phyloP scores from a whole-genome alignment of 2,329 filamentous ascomycete species.

The Elsinoe perseae region DNA sequence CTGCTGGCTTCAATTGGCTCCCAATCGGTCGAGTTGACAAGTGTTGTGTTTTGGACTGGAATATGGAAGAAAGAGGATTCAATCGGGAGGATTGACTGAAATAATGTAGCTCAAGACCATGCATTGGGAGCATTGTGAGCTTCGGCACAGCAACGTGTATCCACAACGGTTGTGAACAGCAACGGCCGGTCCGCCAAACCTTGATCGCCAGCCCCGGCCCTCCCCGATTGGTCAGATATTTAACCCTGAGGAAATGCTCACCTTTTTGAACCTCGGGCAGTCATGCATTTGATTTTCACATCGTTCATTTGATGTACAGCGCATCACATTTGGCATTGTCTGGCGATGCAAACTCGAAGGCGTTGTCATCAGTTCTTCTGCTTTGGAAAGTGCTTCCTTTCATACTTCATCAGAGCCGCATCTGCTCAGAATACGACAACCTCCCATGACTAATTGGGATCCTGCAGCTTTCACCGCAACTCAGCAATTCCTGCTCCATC shows the following conservation, averaged over 20 bases:
- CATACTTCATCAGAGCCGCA: too few species aligned
- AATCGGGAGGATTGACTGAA: not conserved
- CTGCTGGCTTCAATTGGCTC: conserved; percentile 14
- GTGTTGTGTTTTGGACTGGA: not conserved
- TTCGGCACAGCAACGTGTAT: conserved; percentile 13
- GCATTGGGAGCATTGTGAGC: conserved; percentile 2
- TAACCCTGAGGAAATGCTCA: not conserved
- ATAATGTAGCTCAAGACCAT: not conserved
- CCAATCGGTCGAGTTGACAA: not conserved
- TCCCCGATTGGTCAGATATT: not conserved
- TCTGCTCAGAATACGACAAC: too few species aligned
- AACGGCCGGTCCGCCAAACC: conserved; percentile 11
- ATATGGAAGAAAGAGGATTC: conserved; percentile 3
- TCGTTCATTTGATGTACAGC: not conserved
- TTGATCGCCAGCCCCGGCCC: not conserved
- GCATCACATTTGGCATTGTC: not conserved
- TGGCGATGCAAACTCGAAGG: not conserved
- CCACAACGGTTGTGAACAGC: conserved; percentile 11
- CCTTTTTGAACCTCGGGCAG: conserved; percentile 9
- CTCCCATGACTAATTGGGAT: not conserved
- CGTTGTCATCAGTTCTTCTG: not conserved
- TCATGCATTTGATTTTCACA: not conserved
- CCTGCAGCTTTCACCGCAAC: not conserved
- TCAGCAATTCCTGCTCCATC: conserved; percentile 26
- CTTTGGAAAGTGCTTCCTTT: not conserved